Evolutionary conservation across 2,329 filamentous ascomycete genomes (phyloP).

Genomic region (Rosellinia necatrix): DNA sequence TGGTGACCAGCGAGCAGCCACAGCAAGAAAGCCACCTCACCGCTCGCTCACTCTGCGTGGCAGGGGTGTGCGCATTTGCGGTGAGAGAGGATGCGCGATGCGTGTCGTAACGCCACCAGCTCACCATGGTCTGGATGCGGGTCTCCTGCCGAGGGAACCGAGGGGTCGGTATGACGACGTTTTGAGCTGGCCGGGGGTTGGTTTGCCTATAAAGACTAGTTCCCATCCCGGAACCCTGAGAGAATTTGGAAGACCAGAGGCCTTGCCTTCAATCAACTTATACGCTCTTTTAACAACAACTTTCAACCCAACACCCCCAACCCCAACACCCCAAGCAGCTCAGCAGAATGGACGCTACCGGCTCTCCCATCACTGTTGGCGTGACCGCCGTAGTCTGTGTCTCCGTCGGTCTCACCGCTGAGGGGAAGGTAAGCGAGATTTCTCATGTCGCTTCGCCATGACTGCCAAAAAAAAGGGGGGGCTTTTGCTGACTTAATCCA

Average conservation of each 20-base stretch:
- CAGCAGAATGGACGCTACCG: slow-evolving; percentile 28
- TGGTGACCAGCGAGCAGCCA: too few relatives aligned
- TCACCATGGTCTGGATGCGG: neutral
- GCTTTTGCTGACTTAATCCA: neutral
- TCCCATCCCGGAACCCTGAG: slow-evolving; percentile 24
- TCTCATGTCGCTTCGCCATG: neutral
- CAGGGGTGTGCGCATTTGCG: slow-evolving; percentile 4
- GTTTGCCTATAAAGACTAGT: slow-evolving; percentile 26
- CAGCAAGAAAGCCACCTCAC: slow-evolving; percentile 14
- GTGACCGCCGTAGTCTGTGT: slow-evolving; percentile 25
- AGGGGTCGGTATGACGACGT: slow-evolving; percentile 9
- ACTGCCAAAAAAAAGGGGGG: neutral
- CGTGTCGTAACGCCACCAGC: neutral
- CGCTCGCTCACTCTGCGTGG: too few relatives aligned
- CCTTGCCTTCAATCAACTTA: slow-evolving; percentile 28
- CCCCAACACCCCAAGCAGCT: slow-evolving; percentile 16
- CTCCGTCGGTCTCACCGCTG: slow-evolving; percentile 23
- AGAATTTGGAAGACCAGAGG: slow-evolving; percentile 20
- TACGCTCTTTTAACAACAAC: slow-evolving; percentile 17
- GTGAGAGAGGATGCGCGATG: slow-evolving; percentile 13
- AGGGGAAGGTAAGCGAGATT: slow-evolving; percentile 24
- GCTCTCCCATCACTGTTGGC: slow-evolving; percentile 26
- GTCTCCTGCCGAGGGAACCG: neutral
- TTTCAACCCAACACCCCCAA: slow-evolving; percentile 14
- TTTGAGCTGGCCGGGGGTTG: neutral